Base-by-base conservation (phyloP, 2,329 filamentous ascomycete species). In the Colletotrichum coccodes region DNA sequence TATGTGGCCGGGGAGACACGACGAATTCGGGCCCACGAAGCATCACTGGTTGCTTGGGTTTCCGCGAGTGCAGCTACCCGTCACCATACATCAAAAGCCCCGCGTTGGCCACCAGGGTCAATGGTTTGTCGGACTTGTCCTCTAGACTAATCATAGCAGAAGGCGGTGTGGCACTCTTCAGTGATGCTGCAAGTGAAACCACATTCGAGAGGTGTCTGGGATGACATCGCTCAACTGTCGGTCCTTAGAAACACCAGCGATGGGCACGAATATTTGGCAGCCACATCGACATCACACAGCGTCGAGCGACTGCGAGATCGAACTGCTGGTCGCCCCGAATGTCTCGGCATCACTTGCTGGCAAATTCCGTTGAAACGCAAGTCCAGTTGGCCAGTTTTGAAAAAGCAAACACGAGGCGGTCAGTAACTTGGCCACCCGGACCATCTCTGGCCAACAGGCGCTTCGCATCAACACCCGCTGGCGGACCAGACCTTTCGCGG, bases 351-450 rank as follows among this genome's bases (percentile, higher is more conserved):
- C 30, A 46, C 21, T 47, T 57, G 36, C 28, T 34, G 21, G 56
- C 52, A 56, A 23, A n/a, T 40, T 50, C 34, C 42, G 14, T 62
- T 67, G 66, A 38, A 42, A 52, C 46, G 56, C 66, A 61, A 52
- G 49, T 28, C 46, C 30, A 14, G 26, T 56, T 52, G 42, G 40
- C 28, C 36, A 9, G 5, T 16, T 28, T 38, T 11, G 36, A 50
- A 61, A 59, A 67, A 62, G 63, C 66, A 68, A 68, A n/a, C 32
- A 30, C 38, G n/a, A 59, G 47, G 60, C 65, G 65, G 65, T 65
- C 44, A 65, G 60, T 38, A 44, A 67, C 18, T 42, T 49, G 44
- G 34, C 44, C 36, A 38, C 26, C 11, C 34, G 36, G 30, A 30
- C 30, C 18, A 30, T 26, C 14, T 64, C 28, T 44, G 21, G 34